These are phyloP conservation scores for Penium margaritaceum DNA, from an alignment of 139 green algal genomes.

Conservation along the genomic window DNA sequence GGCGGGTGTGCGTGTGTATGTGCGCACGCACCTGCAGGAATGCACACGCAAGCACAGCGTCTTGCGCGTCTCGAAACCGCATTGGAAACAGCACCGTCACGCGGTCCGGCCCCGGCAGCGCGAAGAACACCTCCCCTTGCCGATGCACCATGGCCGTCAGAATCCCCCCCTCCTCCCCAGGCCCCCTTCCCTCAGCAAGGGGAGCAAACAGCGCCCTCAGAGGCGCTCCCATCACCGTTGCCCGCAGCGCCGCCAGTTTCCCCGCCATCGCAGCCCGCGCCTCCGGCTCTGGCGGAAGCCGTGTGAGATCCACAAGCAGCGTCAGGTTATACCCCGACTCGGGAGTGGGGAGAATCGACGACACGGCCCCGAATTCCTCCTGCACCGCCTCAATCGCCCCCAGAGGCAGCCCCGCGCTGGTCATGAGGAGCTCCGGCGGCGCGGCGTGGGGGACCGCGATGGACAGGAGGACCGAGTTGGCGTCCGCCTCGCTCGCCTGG, in stretches of 20 bases:
- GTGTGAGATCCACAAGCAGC: conserved; percentile 1
- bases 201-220: background rate
- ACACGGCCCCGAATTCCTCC: background rate
- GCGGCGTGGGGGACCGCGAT: background rate
- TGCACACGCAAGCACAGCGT: conserved; percentile 11
- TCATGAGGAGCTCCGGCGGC: background rate
- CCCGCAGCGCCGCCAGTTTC: background rate
- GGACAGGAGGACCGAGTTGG: background rate
- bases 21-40: conserved; percentile 46
- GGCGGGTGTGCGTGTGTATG: too few species aligned
- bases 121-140: conserved; percentile 21
- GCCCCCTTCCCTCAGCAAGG: too few species aligned
- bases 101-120: conserved; percentile 15
- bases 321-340: background rate
- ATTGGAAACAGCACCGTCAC: conserved; percentile 42
- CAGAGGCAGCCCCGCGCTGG: background rate
- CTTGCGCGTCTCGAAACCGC: conserved; percentile 39
- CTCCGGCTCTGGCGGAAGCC: background rate
- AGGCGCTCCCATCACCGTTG: background rate
- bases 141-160: conserved; percentile 22
- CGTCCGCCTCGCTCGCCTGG: background rate
- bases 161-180: too few species aligned
- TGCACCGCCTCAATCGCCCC: background rate
- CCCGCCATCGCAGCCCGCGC: background rate
- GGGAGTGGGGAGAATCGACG: background rate